Conservation (phyloP, 2,329 filamentous ascomycete genomes). For the Neophaeococcomyces aloes region DNA sequence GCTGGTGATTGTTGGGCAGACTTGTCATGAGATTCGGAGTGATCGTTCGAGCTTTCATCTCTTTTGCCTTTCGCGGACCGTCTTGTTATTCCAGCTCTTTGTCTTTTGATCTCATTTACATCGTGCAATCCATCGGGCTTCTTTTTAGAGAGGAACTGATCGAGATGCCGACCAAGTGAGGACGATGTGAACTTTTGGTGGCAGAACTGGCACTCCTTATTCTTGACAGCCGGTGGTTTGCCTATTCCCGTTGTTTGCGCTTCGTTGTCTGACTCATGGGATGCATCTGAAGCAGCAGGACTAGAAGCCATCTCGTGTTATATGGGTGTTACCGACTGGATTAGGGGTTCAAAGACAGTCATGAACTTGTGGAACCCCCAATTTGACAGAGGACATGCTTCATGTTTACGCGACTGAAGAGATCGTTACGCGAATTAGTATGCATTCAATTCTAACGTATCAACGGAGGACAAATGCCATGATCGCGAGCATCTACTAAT, state of each 20-base stretch:
- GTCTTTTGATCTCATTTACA: slow-evolving; percentile 75
- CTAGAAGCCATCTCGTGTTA: slow-evolving; percentile 15
- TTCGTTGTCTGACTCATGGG: slow-evolving; percentile 16
- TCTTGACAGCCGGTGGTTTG: slow-evolving; percentile 52
- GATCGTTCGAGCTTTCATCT: slow-evolving; percentile 43
- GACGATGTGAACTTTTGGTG: slow-evolving; percentile 85
- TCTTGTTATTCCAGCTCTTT: slow-evolving; percentile 76
- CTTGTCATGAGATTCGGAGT: slow-evolving; percentile 46
- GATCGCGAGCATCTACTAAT: too few relatives aligned
- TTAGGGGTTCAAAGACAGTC: too few relatives aligned
- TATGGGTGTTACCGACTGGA: too few relatives aligned
- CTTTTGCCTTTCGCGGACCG: slow-evolving; percentile 63
- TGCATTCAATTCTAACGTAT: too few relatives aligned
- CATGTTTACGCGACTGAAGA: too few relatives aligned
- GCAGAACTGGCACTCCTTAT: slow-evolving; percentile 82
- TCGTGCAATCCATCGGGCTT: slow-evolving; percentile 89
- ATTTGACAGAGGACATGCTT: too few relatives aligned
- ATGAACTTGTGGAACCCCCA: too few relatives aligned
- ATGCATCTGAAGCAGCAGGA: slow-evolving; percentile 14
- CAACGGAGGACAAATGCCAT: too few relatives aligned
- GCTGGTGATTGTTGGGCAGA: not conserved
- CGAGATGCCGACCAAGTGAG: slow-evolving; percentile 82
- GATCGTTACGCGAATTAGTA: too few relatives aligned
- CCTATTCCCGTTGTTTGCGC: not conserved
- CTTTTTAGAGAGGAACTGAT: slow-evolving; percentile 86